Evolutionary conservation across 176 grass and related monocot species (phyloP).

Genomic region (Luzula sylvatica): DNA sequence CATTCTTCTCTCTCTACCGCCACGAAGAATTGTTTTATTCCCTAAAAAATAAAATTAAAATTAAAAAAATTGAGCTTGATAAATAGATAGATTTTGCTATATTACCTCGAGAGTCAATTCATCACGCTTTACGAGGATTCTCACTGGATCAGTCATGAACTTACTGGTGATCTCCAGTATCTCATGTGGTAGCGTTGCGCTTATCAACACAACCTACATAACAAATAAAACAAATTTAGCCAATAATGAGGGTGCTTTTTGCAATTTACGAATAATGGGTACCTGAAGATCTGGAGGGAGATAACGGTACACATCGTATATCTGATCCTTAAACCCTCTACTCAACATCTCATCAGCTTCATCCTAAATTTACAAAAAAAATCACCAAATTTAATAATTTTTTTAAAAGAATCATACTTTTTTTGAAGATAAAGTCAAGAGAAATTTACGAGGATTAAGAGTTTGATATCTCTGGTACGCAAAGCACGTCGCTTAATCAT

Average conservation of each 20-base stretch:
- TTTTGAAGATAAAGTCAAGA: too few relatives aligned
- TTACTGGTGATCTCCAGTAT: conserved; percentile 93
- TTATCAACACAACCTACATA: conserved; percentile 63
- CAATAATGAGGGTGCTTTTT: too few relatives aligned
- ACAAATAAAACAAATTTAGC: neutral
- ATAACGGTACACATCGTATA: conserved; percentile 84
- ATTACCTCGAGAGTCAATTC: conserved; percentile 95
- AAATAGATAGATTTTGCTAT: conserved; percentile 11
- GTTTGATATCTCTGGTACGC: conserved; percentile 76
- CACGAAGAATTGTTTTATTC: conserved; percentile 98
- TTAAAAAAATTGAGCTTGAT: neutral
- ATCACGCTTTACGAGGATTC: conserved; percentile 97
- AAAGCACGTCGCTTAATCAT: conserved; percentile 86
- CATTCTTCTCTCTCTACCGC: conserved; percentile 96
- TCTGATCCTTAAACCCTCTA: conserved; percentile 93
- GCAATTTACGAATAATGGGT: neutral
- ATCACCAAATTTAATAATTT: neutral
- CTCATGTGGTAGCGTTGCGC: conserved; percentile 83
- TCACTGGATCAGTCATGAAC: conserved; percentile 84
- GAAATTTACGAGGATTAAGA: conserved; percentile 57
- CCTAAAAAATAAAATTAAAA: conserved; percentile 28
- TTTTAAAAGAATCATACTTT: neutral
- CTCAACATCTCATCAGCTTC: conserved; percentile 97
- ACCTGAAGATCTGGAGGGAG: conserved; percentile 86
- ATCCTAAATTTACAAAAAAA: conserved; percentile 40